These are phyloP conservation scores for Striga asiatica DNA, from an alignment of 257 asterid genomes.

Conservation along the genomic window DNA sequence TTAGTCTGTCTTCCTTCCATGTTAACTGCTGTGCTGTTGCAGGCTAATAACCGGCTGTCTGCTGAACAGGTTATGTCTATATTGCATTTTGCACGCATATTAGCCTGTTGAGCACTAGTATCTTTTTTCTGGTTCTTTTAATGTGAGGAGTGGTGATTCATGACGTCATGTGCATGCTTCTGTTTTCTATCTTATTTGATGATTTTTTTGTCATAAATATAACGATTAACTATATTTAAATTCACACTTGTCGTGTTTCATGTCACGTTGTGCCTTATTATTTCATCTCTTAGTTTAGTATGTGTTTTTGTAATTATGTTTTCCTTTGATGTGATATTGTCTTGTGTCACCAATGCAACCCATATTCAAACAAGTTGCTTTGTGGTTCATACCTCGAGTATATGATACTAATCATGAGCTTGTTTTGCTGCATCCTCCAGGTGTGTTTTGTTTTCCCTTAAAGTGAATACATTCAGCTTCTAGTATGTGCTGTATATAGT, in stretches of 20 bases:
- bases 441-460: not conserved
- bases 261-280: not conserved
- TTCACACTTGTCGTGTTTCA: no score
- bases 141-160: not conserved
- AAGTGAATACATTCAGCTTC: constrained; percentile 5
- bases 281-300: no score
- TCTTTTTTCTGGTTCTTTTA: not conserved
- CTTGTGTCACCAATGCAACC: no score
- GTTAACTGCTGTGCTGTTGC: constrained; percentile 90
- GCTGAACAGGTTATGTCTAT: constrained; percentile 63
- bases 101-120: constrained; percentile 1
- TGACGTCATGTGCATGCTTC: not conserved
- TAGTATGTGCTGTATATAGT: not conserved
- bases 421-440: constrained; percentile 4
- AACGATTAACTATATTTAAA: not conserved
- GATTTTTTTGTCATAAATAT: not conserved
- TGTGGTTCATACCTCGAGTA: not conserved
- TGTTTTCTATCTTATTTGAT: not conserved
- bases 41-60: constrained; percentile 77
- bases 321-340: no score
- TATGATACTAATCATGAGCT: not conserved
- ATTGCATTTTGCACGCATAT: not conserved
- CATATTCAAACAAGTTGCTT: not conserved
- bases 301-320: no score
- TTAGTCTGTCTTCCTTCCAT: constrained; percentile 96